phyloP scores from a whole-genome alignment of 23 red algal genomes.

The Gracilaria caudata region DNA sequence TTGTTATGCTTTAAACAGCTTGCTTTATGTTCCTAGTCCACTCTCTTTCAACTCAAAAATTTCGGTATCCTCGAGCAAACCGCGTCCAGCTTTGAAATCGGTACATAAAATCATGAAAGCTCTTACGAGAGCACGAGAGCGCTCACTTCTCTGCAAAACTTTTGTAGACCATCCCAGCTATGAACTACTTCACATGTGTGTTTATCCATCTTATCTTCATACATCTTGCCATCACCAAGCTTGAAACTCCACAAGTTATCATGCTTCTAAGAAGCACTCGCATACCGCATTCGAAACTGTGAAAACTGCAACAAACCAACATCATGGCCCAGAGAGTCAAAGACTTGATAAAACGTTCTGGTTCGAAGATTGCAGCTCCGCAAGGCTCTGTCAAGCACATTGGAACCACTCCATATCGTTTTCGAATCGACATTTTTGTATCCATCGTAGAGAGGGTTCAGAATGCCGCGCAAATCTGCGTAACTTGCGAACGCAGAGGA shows the following conservation, averaged over 20 bases:
- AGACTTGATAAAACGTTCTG: conserved; percentile 35
- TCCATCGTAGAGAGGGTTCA: conserved; percentile 57
- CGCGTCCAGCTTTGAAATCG: not conserved
- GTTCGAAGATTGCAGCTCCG: conserved; percentile 29
- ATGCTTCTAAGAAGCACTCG: not conserved
- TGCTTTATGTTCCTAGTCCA: not conserved
- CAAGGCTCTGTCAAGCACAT: conserved; percentile 74
- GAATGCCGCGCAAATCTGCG: conserved; percentile 42
- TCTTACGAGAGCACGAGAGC: conserved; percentile 22
- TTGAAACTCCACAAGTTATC: not conserved
- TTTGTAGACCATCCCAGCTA: not conserved
- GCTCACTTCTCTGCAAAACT: not conserved
- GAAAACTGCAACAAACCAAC: not conserved
- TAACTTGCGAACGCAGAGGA: conserved; percentile 68
- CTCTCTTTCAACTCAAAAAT: conserved; percentile 24
- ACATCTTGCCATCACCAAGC: not conserved
- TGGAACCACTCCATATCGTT: conserved; percentile 64
- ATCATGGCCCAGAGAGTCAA: conserved; percentile 58
- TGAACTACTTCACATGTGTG: not conserved
- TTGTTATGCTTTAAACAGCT: not conserved
- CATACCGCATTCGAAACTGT: not conserved
- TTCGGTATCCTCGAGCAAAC: not conserved
- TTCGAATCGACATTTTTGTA: conserved; percentile 72
- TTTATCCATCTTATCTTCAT: not conserved
- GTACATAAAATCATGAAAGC: conserved; percentile 3